Conservation (phyloP, 2,329 filamentous ascomycete genomes). For the Bipolaris sorokiniana region DNA sequence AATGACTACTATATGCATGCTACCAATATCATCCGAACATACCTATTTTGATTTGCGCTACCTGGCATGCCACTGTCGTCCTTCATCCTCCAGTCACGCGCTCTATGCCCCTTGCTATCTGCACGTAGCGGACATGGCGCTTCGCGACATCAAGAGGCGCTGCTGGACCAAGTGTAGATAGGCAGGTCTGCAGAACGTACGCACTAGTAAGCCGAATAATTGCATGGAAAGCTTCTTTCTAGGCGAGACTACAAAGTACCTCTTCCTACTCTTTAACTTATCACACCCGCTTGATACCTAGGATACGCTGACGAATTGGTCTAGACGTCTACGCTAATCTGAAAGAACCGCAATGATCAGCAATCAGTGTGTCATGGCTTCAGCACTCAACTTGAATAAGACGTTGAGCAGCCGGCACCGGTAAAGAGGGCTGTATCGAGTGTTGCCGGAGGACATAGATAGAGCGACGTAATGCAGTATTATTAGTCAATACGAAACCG, state of each 20-base stretch:
- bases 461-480: no score
- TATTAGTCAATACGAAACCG: no score
- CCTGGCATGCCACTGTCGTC: no score
- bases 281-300: conserved; percentile 85
- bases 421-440: no score
- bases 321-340: conserved; percentile 11
- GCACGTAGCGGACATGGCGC: conserved; percentile 92
- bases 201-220: conserved; percentile 79
- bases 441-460: no score
- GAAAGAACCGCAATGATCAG: conserved; percentile 9
- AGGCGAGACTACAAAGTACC: conserved; percentile 93
- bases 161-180: conserved; percentile 93
- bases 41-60: no score
- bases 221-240: conserved; percentile 99
- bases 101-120: conserved; percentile 77
- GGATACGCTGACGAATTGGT: conserved; percentile 62
- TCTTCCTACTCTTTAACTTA: conserved; percentile 88
- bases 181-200: conserved; percentile 73
- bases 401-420: no score
- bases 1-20: neutral
- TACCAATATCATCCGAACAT: no score
- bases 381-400: neutral
- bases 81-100: no score
- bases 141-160: conserved; percentile 83
- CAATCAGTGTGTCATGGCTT: conserved; percentile 18